Evolutionary conservation across 1,284 basidiomycete species (phyloP), one percentile per base, ranked within the genome.

Genomic region (Trametes polyzona): DNA sequence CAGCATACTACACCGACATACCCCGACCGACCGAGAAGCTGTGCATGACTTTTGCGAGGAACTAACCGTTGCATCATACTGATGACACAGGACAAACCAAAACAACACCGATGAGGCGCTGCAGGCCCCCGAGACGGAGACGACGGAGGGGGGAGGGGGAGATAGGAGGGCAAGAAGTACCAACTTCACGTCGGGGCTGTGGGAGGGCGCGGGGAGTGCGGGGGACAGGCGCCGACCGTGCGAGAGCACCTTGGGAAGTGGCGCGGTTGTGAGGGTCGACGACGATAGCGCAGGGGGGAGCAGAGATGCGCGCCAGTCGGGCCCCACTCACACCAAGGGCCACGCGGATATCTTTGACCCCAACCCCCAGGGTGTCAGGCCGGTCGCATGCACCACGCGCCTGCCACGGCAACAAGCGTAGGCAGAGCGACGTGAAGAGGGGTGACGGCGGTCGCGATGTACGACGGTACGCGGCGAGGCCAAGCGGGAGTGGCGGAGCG

Each of bases 21-120:
- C n/a, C n/a, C n/a, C n/a, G n/a, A n/a, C n/a, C n/a, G n/a, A n/a
- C n/a, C n/a, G n/a, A n/a, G n/a, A 39, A 26, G 46, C 33, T 35
- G 27, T 37, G 46, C 48, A 52, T 52, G 41, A 44, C 24, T 52
- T 51, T 52, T 52, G 50, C 50, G 29, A 21, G 50, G 40, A 21
- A 55, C 49, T 53, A 62, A 60, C 60, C 63, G 65, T 64, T 66
- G 66, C 66, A 68, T 64, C 65, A 68, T 63, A 56, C 65, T 57
- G 62, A 67, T 63, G 65, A 66, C 66, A 63, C 61, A 60, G 50
- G 63, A 63, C 59, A 60, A 64, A 62, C 65, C 54, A 58, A 65
- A 62, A 66, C 64, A 65, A 65, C 64, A 65, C 57, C 54, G 54
- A 47, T 32, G 52, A 29, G 42, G 42, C 23, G 17, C n/a, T n/a